Evolutionary conservation across 306 rosid species (phyloP).

Genomic region (Vicia villosa): DNA sequence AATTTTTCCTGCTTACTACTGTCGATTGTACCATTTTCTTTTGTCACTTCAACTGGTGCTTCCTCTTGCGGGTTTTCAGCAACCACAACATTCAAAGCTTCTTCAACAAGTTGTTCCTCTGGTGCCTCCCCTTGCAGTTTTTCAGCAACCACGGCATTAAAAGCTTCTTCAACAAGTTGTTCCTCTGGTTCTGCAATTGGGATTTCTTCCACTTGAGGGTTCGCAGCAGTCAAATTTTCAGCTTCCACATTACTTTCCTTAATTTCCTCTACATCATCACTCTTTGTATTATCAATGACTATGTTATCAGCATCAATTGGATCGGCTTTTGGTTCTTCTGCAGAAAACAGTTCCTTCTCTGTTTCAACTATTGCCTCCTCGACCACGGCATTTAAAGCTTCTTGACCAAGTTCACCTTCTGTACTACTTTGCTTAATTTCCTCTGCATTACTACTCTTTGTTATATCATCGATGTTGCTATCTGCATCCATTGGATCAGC

Average conservation of each 20-base stretch:
- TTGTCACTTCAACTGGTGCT: constrained; percentile 31
- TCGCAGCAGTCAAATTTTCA: constrained; percentile 26
- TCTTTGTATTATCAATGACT: constrained; percentile 1
- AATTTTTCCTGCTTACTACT: constrained; percentile 36
- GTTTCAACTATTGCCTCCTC: too few species aligned
- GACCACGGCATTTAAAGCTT: too few species aligned
- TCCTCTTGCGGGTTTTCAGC: constrained; percentile 26
- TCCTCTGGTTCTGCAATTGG: not conserved
- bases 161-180: not conserved
- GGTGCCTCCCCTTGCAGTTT: constrained; percentile 25
- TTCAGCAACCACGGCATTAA: constrained; percentile 9
- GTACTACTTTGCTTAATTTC: too few species aligned
- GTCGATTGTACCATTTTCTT: constrained; percentile 43
- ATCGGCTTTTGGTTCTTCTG: constrained; percentile 42
- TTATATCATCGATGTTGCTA: too few species aligned
- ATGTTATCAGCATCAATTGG: not conserved
- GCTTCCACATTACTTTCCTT: constrained; percentile 32
- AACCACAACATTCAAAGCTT: constrained; percentile 9
- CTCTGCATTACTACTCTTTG: too few species aligned
- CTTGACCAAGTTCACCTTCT: too few species aligned
- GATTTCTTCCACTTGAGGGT: constrained; percentile 37
- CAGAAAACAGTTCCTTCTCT: constrained; percentile 35
- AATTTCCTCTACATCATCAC: constrained; percentile 40
- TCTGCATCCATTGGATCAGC: too few species aligned
- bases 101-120: not conserved